A percentile compares a stretch with the other conserved stretches of the same genome.
These are phyloP conservation scores for Raddia guianensis DNA, from an alignment of 176 grass and related monocot genomes.

Conservation along the genomic window DNA sequence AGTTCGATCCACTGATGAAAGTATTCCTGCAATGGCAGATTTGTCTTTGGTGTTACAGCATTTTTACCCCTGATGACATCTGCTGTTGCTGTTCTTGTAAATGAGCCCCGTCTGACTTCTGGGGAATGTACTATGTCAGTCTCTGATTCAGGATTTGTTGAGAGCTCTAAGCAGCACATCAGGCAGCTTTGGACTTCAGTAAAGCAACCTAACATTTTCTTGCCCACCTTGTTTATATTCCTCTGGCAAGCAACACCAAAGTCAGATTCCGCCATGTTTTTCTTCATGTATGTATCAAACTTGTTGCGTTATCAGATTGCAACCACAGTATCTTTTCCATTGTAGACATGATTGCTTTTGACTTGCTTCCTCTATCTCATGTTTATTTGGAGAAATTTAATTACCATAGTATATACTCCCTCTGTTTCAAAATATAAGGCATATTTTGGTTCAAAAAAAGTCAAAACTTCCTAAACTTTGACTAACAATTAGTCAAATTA, in stretches of 20 bases:
- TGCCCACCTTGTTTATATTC: conserved; percentile 95
- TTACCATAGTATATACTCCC: conserved; percentile 12
- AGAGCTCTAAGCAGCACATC: conserved; percentile 80
- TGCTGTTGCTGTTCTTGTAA: conserved; percentile 97
- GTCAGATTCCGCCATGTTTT: conserved; percentile 97
- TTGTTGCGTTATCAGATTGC: neutral
- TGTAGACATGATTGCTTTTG: conserved; percentile 18
- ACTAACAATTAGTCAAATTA: too few species aligned
- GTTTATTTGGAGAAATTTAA: conserved; percentile 31
- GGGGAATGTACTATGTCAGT: conserved; percentile 49
- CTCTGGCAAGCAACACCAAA: conserved; percentile 98
- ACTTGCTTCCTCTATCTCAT: conserved; percentile 10
- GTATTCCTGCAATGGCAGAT: conserved; percentile 62
- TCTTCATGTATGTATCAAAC: conserved; percentile 77
- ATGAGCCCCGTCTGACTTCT: conserved; percentile 59
- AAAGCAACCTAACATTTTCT: conserved; percentile 89
- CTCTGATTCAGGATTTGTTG: conserved; percentile 71
- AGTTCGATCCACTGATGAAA: conserved; percentile 46
- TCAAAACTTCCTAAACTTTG: too few species aligned
- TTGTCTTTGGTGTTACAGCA: conserved; percentile 98
- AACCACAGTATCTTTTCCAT: conserved; percentile 19
- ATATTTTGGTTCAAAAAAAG: too few species aligned
- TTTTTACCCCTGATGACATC: conserved; percentile 98
- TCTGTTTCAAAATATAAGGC: too few species aligned
- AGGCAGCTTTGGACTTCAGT: conserved; percentile 90